Evolutionary conservation across 805 yeast genomes (phyloP).

Genomic region (Kuraishia hungarica): DNA sequence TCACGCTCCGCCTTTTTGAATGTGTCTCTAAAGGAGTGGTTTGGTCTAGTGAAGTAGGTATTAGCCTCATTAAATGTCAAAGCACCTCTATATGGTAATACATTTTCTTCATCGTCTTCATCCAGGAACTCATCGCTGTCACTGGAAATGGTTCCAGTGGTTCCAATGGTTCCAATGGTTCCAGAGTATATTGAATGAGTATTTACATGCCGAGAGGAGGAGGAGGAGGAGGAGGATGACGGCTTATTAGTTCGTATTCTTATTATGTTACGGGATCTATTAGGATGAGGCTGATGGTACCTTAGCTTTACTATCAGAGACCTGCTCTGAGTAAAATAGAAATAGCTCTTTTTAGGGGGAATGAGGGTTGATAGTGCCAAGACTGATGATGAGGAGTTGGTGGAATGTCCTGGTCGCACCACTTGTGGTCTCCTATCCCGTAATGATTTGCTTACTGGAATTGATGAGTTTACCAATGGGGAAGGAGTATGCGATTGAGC

Average conservation of each 20-base stretch:
- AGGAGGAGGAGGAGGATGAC: slow-evolving; percentile 2
- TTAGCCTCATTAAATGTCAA: slow-evolving; percentile 48
- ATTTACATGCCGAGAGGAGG: not conserved
- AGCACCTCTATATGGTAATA: slow-evolving; percentile 60
- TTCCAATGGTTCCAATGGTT: not conserved
- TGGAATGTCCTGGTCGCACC: no score
- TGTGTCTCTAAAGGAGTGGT: slow-evolving; percentile 33
- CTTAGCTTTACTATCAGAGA: slow-evolving; percentile 7
- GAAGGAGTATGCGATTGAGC: not conserved
- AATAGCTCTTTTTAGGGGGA: not conserved
- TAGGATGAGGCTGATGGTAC: slow-evolving; percentile 1
- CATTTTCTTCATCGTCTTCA: slow-evolving; percentile 14
- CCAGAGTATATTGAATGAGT: not conserved
- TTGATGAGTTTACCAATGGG: not conserved
- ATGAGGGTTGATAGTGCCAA: no score
- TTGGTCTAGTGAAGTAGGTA: slow-evolving; percentile 57
- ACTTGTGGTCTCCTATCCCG: not conserved
- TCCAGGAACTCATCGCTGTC: slow-evolving; percentile 1
- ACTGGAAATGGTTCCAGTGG: not conserved
- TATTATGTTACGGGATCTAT: not conserved
- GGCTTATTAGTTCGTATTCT: not conserved
- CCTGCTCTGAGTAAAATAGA: slow-evolving; percentile 1
- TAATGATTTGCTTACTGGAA: not conserved
- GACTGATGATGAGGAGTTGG: no score
- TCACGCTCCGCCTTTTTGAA: slow-evolving; percentile 34